Evolutionary conservation across 352 stramenopile genomes (phyloP).

Genomic region (Phytophthora hybrid): DNA sequence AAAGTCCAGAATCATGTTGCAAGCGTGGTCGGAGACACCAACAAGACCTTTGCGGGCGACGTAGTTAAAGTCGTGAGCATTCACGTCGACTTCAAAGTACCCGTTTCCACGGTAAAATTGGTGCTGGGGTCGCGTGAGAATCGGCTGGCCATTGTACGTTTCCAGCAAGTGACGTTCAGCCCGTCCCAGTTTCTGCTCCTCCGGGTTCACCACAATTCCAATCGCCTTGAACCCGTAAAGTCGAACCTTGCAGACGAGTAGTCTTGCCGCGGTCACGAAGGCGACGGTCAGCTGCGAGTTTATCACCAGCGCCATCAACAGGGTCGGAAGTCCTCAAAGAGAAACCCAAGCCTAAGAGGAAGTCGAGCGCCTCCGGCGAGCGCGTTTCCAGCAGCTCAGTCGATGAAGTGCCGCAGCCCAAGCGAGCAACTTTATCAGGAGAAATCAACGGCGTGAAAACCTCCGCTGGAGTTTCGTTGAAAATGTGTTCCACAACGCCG

Average conservation of each 20-base stretch:
- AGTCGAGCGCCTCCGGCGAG: constrained; percentile 7
- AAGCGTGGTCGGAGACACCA: constrained; percentile 76
- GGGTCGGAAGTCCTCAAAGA: constrained; percentile 14
- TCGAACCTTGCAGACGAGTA: constrained; percentile 1
- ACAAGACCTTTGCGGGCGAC: constrained; percentile 79
- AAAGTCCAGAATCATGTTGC: constrained; percentile 88
- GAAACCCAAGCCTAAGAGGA: constrained; percentile 14
- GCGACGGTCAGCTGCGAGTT: constrained; percentile 2
- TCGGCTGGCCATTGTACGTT: constrained; percentile 86
- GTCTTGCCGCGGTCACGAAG: not conserved
- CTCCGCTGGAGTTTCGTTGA: constrained; percentile 64
- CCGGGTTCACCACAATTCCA: constrained; percentile 79
- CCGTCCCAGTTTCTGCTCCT: constrained; percentile 73
- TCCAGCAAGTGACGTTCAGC: constrained; percentile 81
- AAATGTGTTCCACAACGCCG: constrained; percentile 51
- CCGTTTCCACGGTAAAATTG: constrained; percentile 74
- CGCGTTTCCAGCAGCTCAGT: constrained; percentile 6
- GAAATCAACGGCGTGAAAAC: constrained; percentile 51
- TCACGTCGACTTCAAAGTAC: constrained; percentile 88
- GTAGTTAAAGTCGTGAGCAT: constrained; percentile 88
- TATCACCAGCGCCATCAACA: constrained; percentile 12
- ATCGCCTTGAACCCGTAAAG: constrained; percentile 77
- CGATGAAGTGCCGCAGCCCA: constrained; percentile 6
- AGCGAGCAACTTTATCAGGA: constrained; percentile 31
- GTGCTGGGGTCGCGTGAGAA: constrained; percentile 83